These are phyloP conservation scores for Bacidia rubella DNA, from an alignment of 495 filamentous ascomycete species.

Conservation along the genomic window DNA sequence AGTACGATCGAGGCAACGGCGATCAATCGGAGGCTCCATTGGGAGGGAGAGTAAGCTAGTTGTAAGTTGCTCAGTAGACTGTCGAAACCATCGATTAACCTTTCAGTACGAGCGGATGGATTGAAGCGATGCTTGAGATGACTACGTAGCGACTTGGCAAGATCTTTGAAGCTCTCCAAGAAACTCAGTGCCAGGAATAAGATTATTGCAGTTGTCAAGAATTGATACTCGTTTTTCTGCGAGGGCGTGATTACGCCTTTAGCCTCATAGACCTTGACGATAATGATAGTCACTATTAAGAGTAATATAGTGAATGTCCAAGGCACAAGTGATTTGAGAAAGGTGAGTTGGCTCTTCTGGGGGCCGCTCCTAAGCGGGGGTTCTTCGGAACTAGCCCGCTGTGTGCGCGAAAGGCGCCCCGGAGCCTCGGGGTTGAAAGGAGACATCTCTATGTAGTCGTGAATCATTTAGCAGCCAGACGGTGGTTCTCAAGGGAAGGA, in stretches of 20 bases:
- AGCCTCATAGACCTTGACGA: not conserved
- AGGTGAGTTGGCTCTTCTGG: no score
- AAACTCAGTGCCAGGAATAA: not conserved
- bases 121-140: not conserved
- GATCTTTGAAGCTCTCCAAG: not conserved
- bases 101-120: not conserved
- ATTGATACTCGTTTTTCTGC: not conserved
- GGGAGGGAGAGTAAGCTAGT: no score
- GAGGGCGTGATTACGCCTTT: not conserved
- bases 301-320: not conserved
- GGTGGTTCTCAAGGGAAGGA: no score
- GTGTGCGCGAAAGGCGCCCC: no score
- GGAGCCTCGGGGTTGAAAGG: no score
- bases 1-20: no score
- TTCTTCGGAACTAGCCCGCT: no score
- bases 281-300: not conserved
- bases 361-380: no score
- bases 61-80: not conserved
- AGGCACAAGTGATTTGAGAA: not conserved
- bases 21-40: no score
- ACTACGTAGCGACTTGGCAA: not conserved
- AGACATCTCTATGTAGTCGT: no score
- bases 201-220: not conserved
- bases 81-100: not conserved
- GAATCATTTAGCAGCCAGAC: no score